Evolutionary conservation across 345 rosid species (phyloP).

Genomic region (Boechera retrofracta): DNA sequence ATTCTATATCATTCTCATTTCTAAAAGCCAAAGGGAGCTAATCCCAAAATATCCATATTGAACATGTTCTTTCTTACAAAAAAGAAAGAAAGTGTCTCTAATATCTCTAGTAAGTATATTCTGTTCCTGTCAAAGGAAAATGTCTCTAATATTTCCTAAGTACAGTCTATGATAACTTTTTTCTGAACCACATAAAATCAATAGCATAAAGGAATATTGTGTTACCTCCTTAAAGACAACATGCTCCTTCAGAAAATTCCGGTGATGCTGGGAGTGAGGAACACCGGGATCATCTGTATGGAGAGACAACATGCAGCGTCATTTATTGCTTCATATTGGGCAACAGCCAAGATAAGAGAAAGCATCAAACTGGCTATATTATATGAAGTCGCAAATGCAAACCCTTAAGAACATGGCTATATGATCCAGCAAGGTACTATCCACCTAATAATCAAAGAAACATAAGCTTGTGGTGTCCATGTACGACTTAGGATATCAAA

Average conservation of each 20-base stretch:
- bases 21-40: slow-evolving; percentile 15
- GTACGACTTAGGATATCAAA: slow-evolving; percentile 28
- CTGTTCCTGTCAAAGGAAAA: slow-evolving; percentile 2
- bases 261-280: slow-evolving; percentile 77
- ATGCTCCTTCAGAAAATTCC: slow-evolving; percentile 86
- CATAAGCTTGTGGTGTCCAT: slow-evolving; percentile 11
- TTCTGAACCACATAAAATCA: slow-evolving; percentile 21
- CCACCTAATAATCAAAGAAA: slow-evolving; percentile 24
- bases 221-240: slow-evolving; percentile 96
- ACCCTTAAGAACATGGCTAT: slow-evolving; percentile 24
- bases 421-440: neutral
- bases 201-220: slow-evolving; percentile 10
- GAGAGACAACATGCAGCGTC: slow-evolving; percentile 21
- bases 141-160: slow-evolving; percentile 1
- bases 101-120: slow-evolving; percentile 12
- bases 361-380: slow-evolving; percentile 13
- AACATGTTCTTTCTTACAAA: slow-evolving; percentile 8
- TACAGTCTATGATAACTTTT: slow-evolving; percentile 10
- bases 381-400: neutral
- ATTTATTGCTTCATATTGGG: slow-evolving; percentile 27
- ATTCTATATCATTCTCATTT: slow-evolving; percentile 6
- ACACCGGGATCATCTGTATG: slow-evolving; percentile 89
- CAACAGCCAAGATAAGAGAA: slow-evolving; percentile 22
- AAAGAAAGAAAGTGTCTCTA: neutral
- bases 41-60: slow-evolving; percentile 5